A percentile compares a stretch with the other conserved stretches of the same genome.
Evolutionary conservation across 176 grass and related monocot genomes (phyloP).

Genomic region (Paspalum vaginatum): DNA sequence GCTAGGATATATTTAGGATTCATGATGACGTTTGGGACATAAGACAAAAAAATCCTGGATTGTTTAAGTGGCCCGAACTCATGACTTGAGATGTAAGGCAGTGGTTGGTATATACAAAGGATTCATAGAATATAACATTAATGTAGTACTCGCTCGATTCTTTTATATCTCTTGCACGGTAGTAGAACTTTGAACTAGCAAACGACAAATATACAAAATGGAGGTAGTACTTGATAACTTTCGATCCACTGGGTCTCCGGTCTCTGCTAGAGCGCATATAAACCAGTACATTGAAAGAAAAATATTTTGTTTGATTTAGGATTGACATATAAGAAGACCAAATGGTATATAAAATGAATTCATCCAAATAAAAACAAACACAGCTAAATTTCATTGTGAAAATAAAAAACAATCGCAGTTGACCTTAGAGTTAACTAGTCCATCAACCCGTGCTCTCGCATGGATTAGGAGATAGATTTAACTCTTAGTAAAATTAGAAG

Average conservation of each 20-base stretch:
- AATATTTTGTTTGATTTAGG: constrained; percentile 26
- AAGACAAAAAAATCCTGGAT: neutral
- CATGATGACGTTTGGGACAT: constrained; percentile 2
- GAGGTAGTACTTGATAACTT: too few species aligned
- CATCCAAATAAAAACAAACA: neutral
- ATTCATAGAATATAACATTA: neutral
- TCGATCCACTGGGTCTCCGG: neutral
- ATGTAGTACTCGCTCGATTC: too few species aligned
- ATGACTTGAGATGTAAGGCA: constrained; percentile 26
- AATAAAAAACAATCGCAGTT: neutral
- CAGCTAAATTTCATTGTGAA: neutral
- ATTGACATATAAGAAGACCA: constrained; percentile 26
- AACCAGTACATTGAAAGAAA: neutral
- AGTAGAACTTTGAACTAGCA: too few species aligned
- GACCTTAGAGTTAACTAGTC: neutral
- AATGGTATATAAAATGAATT: constrained; percentile 38
- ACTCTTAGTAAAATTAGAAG: too few species aligned
- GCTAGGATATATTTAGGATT: neutral
- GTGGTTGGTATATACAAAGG: neutral
- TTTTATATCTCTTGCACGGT: too few species aligned
- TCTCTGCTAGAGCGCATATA: neutral
- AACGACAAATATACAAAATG: too few species aligned
- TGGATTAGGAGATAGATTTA: too few species aligned
- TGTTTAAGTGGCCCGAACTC: neutral
- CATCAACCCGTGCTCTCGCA: too few species aligned